phyloP scores from a whole-genome alignment of 768 basidiomycete genomes.

The Lactarius deliciosus region DNA sequence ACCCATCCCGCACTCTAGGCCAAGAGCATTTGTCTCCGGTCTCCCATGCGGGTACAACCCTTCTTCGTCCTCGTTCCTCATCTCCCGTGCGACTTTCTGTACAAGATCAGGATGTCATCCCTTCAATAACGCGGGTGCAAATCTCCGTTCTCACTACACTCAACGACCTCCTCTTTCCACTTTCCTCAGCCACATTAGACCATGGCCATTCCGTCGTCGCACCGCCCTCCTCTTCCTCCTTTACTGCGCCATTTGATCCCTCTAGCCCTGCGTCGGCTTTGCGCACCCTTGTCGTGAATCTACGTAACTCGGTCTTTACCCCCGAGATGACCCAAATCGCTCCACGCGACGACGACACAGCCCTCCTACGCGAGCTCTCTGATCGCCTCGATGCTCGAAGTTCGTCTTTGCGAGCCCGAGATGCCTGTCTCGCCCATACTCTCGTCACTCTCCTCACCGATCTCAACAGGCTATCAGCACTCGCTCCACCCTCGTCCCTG shows the following conservation, averaged over 20 bases:
- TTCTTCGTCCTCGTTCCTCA: neutral
- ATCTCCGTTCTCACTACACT: slow-evolving; percentile 73
- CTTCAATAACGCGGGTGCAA: slow-evolving; percentile 73
- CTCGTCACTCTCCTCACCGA: slow-evolving; percentile 69
- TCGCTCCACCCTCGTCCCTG: slow-evolving; percentile 26
- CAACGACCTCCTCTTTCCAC: slow-evolving; percentile 59
- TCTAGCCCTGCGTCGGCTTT: slow-evolving; percentile 46
- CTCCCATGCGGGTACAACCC: neutral
- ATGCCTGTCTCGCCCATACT: slow-evolving; percentile 63
- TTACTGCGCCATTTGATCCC: slow-evolving; percentile 34
- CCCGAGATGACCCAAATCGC: slow-evolving; percentile 50
- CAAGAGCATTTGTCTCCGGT: neutral
- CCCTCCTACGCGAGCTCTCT: slow-evolving; percentile 60
- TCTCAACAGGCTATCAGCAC: slow-evolving; percentile 58
- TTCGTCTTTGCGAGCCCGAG: slow-evolving; percentile 44
- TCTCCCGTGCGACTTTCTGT: slow-evolving; percentile 6
- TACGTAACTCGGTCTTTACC: slow-evolving; percentile 49
- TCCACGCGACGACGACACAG: slow-evolving; percentile 44
- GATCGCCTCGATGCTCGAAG: slow-evolving; percentile 51
- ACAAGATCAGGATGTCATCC: slow-evolving; percentile 56
- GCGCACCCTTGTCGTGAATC: slow-evolving; percentile 60
- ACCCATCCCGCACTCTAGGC: neutral
- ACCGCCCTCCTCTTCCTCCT: slow-evolving; percentile 34
- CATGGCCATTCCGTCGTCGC: slow-evolving; percentile 60
- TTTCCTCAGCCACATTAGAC: slow-evolving; percentile 48